A percentile compares a stretch with the other conserved stretches of the same genome.
Evolutionary conservation across 192 early-diverging fungal genomes (phyloP).

Genomic region (Phlyctochytrium bullatum): DNA sequence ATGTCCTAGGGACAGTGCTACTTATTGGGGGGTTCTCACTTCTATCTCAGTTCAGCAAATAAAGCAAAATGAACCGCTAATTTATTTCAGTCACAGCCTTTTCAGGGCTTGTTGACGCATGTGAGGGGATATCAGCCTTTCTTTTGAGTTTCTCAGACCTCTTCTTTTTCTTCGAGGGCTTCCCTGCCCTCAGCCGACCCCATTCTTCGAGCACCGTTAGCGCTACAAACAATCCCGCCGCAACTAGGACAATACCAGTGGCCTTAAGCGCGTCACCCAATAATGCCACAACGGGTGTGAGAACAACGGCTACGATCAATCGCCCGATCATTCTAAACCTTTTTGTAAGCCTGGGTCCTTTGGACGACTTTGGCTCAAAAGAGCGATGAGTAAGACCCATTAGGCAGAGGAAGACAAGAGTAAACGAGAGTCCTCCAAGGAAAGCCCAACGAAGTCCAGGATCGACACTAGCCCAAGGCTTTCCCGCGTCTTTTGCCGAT

Average conservation of each 20-base stretch:
- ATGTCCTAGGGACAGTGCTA: constrained; percentile 33
- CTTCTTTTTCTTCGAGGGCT: neutral
- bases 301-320: neutral
- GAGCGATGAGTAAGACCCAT: neutral
- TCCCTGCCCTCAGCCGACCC: neutral
- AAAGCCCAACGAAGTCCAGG: neutral
- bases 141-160: neutral
- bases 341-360: neutral
- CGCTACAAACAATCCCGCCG: neutral
- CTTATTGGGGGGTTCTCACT: constrained; percentile 20
- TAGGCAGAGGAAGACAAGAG: neutral
- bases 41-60: too few relatives aligned
- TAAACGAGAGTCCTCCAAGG: neutral
- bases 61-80: too few relatives aligned
- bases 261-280: neutral
- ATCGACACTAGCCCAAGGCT: neutral
- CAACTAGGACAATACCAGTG: neutral
- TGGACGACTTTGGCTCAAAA: neutral
- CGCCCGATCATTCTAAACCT: neutral
- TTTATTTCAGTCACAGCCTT: too few relatives aligned
- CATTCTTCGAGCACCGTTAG: constrained; percentile 2
- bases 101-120: too few relatives aligned
- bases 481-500: neutral
- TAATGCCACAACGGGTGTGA: neutral
- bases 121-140: too few relatives aligned